phyloP scores from a whole-genome alignment of 2,329 filamentous ascomycete species.

The Penicillium sp. region DNA sequence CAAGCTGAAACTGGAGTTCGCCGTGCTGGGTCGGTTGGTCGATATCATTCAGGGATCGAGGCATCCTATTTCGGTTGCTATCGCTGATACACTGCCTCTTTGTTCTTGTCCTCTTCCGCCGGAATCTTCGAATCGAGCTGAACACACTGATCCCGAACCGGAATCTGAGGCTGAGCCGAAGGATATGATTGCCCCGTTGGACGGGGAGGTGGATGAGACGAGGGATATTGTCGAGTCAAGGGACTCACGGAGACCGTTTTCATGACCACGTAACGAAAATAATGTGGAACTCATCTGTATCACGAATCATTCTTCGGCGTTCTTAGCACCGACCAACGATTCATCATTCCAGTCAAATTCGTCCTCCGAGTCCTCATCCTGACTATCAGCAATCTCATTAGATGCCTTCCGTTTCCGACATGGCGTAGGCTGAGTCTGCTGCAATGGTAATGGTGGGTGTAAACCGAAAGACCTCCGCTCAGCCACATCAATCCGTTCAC shows the following conservation, averaged over 20 bases:
- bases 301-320: not conserved
- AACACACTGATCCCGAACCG: not conserved
- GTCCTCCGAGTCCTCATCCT: constrained; percentile 42
- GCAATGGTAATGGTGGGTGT: not conserved
- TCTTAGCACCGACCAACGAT: not conserved
- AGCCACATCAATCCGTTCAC: not conserved
- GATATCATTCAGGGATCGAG: constrained; percentile 35
- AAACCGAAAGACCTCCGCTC: not conserved
- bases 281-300: not conserved
- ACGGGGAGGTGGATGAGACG: constrained; percentile 9
- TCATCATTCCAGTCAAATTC: constrained; percentile 30
- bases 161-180: constrained; percentile 7
- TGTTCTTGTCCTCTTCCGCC: constrained; percentile 15
- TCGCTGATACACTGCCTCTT: constrained; percentile 27
- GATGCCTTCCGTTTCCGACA: constrained; percentile 43
- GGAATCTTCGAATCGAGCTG: constrained; percentile 8
- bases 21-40: constrained; percentile 52
- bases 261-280: not conserved
- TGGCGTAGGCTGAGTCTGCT: constrained; percentile 10
- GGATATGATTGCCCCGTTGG: constrained; percentile 5
- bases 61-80: constrained; percentile 20
- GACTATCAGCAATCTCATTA: constrained; percentile 46
- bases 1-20: constrained; percentile 56
- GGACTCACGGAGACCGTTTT: not conserved
- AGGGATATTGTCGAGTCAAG: constrained; percentile 10